Percentiles rank a stretch among this genome's conserved stretches.
Evolutionary conservation across 2,329 filamentous ascomycete genomes (phyloP).

Genomic region (Pseudopithomyces maydicus): DNA sequence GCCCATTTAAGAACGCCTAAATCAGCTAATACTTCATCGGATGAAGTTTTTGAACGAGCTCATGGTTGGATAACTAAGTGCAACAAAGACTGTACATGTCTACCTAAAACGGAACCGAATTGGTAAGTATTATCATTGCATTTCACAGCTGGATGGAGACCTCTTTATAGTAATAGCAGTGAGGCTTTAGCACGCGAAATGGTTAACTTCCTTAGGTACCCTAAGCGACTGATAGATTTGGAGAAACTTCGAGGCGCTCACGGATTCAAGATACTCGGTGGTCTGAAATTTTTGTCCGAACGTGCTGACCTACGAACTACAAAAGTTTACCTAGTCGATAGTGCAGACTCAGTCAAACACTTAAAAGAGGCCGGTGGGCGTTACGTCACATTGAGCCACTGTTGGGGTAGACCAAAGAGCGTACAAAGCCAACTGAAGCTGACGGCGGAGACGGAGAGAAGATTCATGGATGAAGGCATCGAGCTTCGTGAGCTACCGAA

Average conservation of each 20-base stretch:
- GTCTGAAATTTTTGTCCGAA: not conserved
- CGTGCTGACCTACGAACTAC: not conserved
- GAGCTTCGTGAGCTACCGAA: not conserved
- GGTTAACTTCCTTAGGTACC: not conserved
- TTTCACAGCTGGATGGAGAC: not conserved
- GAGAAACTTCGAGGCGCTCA: not conserved
- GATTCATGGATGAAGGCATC: not conserved
- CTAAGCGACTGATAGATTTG: not conserved
- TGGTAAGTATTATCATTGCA: not conserved
- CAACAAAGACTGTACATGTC: not conserved
- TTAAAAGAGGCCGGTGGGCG: not conserved
- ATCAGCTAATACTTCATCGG: constrained; percentile 1
- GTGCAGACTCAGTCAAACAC: not conserved
- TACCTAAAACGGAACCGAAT: not conserved
- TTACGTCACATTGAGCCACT: not conserved
- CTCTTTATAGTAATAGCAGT: not conserved
- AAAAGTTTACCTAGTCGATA: not conserved
- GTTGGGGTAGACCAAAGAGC: constrained; percentile 4
- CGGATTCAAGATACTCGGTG: not conserved
- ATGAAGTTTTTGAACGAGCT: not conserved
- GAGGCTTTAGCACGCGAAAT: too few species aligned
- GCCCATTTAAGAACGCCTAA: not conserved
- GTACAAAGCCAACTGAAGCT: not conserved
- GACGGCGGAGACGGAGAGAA: not conserved
- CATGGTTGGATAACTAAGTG: not conserved